These are phyloP conservation scores for Scutellaria barbata DNA, from an alignment of 257 asterid genomes.

Conservation along the genomic window DNA sequence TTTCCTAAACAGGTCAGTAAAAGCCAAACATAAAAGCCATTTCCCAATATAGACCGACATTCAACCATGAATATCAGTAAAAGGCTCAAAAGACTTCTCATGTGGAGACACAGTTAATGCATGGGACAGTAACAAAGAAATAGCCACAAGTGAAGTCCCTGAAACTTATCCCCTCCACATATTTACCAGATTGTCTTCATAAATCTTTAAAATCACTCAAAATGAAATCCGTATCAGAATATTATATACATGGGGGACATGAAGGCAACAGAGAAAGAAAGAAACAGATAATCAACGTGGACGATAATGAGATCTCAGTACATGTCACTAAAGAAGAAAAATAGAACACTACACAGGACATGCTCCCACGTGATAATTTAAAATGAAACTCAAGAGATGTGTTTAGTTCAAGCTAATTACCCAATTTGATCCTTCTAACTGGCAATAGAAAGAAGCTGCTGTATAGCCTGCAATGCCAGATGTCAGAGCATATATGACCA, in stretches of 20 bases:
- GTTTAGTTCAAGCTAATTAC: conserved; percentile 34
- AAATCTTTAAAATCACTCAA: conserved; percentile 1
- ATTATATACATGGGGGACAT: background rate
- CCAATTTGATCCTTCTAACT: conserved; percentile 68
- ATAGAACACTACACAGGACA: background rate
- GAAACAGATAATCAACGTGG: background rate
- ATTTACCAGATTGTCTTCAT: background rate
- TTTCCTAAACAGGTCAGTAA: too few relatives aligned
- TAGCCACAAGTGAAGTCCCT: background rate
- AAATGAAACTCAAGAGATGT: conserved; percentile 4
- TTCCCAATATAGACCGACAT: background rate
- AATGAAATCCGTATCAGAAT: background rate
- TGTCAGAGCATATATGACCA: conserved; percentile 72
- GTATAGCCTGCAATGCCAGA: conserved; percentile 72
- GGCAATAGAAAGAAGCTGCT: conserved; percentile 61
- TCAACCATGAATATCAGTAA: background rate
- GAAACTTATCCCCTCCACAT: background rate
- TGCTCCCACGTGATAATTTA: background rate
- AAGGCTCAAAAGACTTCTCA: background rate
- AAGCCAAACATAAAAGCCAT: background rate
- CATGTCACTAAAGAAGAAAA: background rate
- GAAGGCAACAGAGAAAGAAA: background rate
- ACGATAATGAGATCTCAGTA: background rate
- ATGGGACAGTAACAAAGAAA: background rate
- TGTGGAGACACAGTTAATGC: background rate